phyloP scores from a whole-genome alignment of 2,329 filamentous ascomycete genomes.

The Herpotrichia juniperi region DNA sequence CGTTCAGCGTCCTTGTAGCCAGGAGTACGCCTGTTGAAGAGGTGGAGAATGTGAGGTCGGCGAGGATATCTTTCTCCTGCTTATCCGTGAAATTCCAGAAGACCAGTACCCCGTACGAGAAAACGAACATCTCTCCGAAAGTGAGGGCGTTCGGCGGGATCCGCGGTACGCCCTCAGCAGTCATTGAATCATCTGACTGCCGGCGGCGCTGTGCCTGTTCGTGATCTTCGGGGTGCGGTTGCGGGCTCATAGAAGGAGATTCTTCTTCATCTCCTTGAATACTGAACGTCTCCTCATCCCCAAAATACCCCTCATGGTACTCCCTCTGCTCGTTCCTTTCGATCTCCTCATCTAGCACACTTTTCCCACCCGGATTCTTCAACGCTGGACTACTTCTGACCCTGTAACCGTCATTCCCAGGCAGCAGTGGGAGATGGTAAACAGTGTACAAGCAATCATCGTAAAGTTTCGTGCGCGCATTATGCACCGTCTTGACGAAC shows the following conservation, averaged over 20 bases:
- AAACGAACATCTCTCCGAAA: constrained; percentile 96
- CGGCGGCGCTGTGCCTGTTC: constrained; percentile 6
- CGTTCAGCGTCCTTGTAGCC: constrained; percentile 78
- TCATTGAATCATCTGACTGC: constrained; percentile 5
- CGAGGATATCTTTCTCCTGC: constrained; percentile 95
- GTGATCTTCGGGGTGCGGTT: constrained; percentile 13
- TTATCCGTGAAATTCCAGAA: constrained; percentile 99
- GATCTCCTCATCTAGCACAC: constrained; percentile 91
- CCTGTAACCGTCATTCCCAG: constrained; percentile 84
- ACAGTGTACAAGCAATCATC: constrained; percentile 97
- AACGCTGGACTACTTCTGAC: constrained; percentile 88
- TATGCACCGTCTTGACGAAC: constrained; percentile 86
- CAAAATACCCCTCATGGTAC: constrained; percentile 90
- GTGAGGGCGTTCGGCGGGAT: constrained; percentile 74
- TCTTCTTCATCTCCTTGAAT: constrained; percentile 43
- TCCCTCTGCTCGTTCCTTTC: constrained; percentile 89
- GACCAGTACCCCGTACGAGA: constrained; percentile 94
- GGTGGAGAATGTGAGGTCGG: constrained; percentile 88
- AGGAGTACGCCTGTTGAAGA: constrained; percentile 70
- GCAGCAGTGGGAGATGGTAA: constrained; percentile 88
- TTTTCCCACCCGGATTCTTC: constrained; percentile 92
- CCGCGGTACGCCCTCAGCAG: constrained; percentile 50
- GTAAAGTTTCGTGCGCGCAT: constrained; percentile 92
- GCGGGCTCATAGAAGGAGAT: constrained; percentile 26
- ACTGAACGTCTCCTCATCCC: constrained; percentile 68